Evolutionary conservation across 257 asterid species (phyloP), one percentile per base, ranked within the genome.

Genomic region (Galeopsis tetrahit): DNA sequence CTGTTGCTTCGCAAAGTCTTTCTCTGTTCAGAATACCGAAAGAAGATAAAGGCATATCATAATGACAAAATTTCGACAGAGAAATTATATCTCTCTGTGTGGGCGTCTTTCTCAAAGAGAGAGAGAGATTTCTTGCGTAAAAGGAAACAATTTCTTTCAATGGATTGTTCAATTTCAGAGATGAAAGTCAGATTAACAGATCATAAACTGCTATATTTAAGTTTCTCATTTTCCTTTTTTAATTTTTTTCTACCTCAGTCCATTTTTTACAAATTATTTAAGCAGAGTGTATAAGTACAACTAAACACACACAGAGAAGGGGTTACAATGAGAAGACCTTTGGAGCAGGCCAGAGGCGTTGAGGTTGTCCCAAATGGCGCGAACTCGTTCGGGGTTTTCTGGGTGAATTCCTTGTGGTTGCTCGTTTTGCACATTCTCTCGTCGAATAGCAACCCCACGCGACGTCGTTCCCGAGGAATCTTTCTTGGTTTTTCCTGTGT

Each of bases 391-490:
- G 11, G 91, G 90, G 55, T 67, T 75, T 80, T 88, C 95, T 0
- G 90, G 90, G 60, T 65, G 17, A 9, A 64, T 66, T 3, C 60
- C 73, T 39, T 21, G 74, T 35, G 82, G 79, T 51, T 66, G 75
- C 2, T 67, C 52, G 75, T 88, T 57, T 76, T 78, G 68, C 87
- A 74, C 95, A 88, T 88, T 68, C 90, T 80, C 4, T 86, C 87
- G 10, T 86, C 95, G 70, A 79, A 88, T 10, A 88, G 68, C 56
- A 88, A 55, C 38, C 95, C 95, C 21, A 88, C 91, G 28, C 88
- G 88, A 17, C 84, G 89, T 1, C 68, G 80, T 66, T 72, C 40
- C 52, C 73, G 58, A 4, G 33, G 51, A 39, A 21, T 21, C 28
- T 21, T 21, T 21, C 28, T 21, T 21, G 28, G 28, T 21, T 21